Base-by-base conservation (phyloP, 805 yeast species). In the Torulaspora delbrueckii region DNA sequence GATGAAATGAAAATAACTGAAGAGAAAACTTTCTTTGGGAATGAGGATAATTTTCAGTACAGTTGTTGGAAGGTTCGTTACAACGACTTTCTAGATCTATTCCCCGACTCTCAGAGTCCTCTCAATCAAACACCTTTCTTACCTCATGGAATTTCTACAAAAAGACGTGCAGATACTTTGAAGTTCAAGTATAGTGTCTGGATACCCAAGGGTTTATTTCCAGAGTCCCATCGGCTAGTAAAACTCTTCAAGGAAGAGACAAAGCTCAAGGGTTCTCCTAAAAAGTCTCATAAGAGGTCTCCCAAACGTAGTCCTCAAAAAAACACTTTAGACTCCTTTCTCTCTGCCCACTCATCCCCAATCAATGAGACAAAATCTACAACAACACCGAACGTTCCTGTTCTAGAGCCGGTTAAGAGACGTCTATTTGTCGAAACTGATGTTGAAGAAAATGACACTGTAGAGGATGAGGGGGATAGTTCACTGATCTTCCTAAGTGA, bases 251-350 rank as follows among this genome's bases (percentile, higher is more conserved):
- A 40, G 3, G 40, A 41, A 16, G 45, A 50, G 14, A 23, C n/a
- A 9, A 39, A 40, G 12, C n/a, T 35, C 24, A 25, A 27, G 13
- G 30, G 6, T 19, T 5, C 6, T 19, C 22, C 33, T n/a, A 31
- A 26, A 26, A 32, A 36, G 10, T 40, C 50, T 8, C 50, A 41
- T 23, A 46, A 22, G 10, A 43, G 37, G 18, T n/a, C 19, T 13
- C 23, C 33, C n/a, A 46, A 37, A 22, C n/a, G 22, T 26, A 46
- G 45, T 16, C 26, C 39, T 7, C 67, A 62, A 42, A 55, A 53
- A 32, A 62, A 59, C 39, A 62, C 51, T 13, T 42, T 63, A 8
- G 62, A 60, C 37, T 39, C 8, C 1, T 62, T 60, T 38, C 42
- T 62, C 16, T 43, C 40, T 31, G 42, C 39, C 12, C 62, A 58